Evolutionary conservation across 2,329 filamentous ascomycete genomes (phyloP).

Genomic region (Aspergillus sclerotialis): DNA sequence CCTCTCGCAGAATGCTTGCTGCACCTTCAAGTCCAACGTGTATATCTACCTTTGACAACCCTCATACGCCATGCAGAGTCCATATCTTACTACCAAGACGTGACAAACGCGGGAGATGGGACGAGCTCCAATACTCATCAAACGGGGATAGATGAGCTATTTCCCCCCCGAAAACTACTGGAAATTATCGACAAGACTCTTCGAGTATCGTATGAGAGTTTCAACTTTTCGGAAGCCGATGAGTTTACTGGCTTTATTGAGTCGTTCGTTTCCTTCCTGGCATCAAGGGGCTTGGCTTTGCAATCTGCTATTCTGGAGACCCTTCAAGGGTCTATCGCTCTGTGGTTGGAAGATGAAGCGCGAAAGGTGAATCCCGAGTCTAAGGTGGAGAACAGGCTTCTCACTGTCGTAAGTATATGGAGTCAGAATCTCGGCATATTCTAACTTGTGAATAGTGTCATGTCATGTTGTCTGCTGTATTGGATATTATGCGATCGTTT

Average conservation of each 20-base stretch:
- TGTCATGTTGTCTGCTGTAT: conserved; percentile 22
- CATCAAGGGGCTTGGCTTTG: conserved; percentile 43
- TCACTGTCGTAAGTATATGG: conserved; percentile 27
- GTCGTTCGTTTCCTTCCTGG: conserved; percentile 48
- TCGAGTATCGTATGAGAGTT: conserved; percentile 46
- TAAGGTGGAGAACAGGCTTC: conserved; percentile 22
- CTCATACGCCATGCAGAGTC: conserved; percentile 31
- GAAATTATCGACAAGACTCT: conserved; percentile 51
- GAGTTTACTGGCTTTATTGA: conserved; percentile 45
- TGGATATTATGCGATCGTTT: conserved; percentile 24
- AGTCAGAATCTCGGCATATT: conserved; percentile 2
- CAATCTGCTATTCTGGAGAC: conserved; percentile 51
- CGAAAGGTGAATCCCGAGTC: conserved; percentile 19
- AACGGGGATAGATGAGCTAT: neutral
- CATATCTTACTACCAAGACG: conserved; percentile 17
- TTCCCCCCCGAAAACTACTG: conserved; percentile 52
- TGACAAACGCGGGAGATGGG: neutral
- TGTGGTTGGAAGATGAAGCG: conserved; percentile 29
- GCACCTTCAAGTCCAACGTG: conserved; percentile 16
- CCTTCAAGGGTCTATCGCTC: conserved; percentile 44
- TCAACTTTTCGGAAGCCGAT: conserved; percentile 34
- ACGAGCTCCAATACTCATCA: conserved; percentile 1
- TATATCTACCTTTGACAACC: conserved; percentile 28
- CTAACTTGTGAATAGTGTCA: conserved; percentile 25
- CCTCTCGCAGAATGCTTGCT: conserved; percentile 56